Base-by-base conservation (phyloP, 768 basidiomycete species). In the Astraeus odoratus region DNA sequence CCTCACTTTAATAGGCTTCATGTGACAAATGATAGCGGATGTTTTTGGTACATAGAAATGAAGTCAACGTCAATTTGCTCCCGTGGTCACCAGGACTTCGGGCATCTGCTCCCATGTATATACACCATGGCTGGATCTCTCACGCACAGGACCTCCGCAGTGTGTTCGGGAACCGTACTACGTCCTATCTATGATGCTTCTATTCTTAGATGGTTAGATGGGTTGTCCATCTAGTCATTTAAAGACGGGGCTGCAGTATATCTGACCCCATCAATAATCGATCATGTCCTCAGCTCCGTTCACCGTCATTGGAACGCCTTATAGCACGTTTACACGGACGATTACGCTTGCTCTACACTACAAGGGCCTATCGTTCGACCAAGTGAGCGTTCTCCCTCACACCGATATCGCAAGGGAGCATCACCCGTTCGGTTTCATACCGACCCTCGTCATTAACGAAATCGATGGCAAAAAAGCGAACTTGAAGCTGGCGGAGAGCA, bases 401-500 rank as follows among this genome's bases (percentile, higher is more conserved):
- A 61, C 62, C 2, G 57, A 61, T 15, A 51, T 30, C 22, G 62
- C 62, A 20, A 53, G 57, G 35, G 49, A 57, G 3, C 25, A 59
- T 44, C 62, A 64, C 29, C 64, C 54, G 10, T 64, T 64, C 23
- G 62, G 62, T 18, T 64, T 61, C 46, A 15, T 66, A 12, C 62
- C 62, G 34, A 59, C 63, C 1, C 58, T 64, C 42, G 20, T 61
- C 50, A 54, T 64, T 47, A 58, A 59, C 43, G 49, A 58, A 31
- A 49, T 61, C 45, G 30, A 54, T 25, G 59, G 56, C 9, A 52
- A 51, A 13, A 20, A 23, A 13, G 51, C 51, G 30, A 49, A 64
- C 13, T 43, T 64, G 13, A 61, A 51, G 29, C 42, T 66, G 40
- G 46, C 61, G 27, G 62, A 64, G 38, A 60, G 55, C 2, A 46